Evolutionary conservation across 2,329 filamentous ascomycete genomes (phyloP), one percentile per base, ranked within the genome.

Genomic region (Huntiella moniliformis): DNA sequence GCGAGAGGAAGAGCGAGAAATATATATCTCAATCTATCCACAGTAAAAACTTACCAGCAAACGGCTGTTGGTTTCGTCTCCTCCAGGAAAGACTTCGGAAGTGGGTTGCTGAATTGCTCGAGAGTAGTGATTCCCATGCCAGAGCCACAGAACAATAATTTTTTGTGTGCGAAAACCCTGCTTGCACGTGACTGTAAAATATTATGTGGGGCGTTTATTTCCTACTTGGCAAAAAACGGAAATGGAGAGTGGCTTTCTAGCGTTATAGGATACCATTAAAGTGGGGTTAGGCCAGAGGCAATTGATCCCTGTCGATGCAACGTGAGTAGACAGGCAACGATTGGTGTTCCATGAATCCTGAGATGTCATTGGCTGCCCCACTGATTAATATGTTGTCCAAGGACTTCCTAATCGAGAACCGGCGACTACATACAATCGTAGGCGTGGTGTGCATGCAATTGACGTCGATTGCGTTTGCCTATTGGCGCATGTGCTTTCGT

Each of bases 141-240:
- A 39, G 31, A 39, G 44, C 35, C 44, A 50, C 48, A 50, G 48
- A 44, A 44, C 45, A 46, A 50, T 44, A 47, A 50, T 47, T 48
- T 50, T 49, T 50, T 50, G 48, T 50, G 48, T 47, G 45, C 41
- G 34, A 50, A 44, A 50, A 50, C 48, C 48, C 48, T 50, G 38
- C 42, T 33, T 38, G 15, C 48, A 50, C 48, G 48, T 50, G 48
- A 50, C 41, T 13, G 4, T 11, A 33, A 17, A 37, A 33, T 47
- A 22, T 40, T 50, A 44, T 43, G 48, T 50, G 44, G 40, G 42
- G 37, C 42, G 13, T n/a, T 15, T 28, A 3, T 13, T 39, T 15
- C 8, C 33, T 15, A 17, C 17, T 28, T 18, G n/a, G n/a, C 22
- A 28, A 28, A 28, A 28, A 28, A 10, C 18, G 4, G 22, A 28